A percentile compares a stretch with the other conserved stretches of the same genome.
These are phyloP conservation scores for Croton laevigatus DNA, from an alignment of 441 rosid genomes.

Conservation along the genomic window DNA sequence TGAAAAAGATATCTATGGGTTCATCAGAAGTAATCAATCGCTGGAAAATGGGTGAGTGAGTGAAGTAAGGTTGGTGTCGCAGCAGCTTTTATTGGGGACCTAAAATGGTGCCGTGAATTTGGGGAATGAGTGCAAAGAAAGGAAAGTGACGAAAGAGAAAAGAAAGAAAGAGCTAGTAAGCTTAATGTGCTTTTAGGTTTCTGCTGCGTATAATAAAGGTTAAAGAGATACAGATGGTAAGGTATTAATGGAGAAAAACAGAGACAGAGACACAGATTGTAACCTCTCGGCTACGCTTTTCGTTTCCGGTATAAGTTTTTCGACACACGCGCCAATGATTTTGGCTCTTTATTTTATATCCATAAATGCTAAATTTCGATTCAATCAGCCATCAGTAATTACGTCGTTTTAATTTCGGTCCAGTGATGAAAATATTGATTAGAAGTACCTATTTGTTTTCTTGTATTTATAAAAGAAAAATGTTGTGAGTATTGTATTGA, in stretches of 20 bases:
- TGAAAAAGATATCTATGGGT: background rate
- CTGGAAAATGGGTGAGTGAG: constrained; percentile 8
- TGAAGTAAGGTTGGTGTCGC: constrained; percentile 9
- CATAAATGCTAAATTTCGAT: no score
- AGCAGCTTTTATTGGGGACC: constrained; percentile 26
- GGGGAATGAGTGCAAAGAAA: constrained; percentile 40
- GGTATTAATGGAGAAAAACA: background rate
- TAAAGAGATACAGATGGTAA: background rate
- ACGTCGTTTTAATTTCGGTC: no score
- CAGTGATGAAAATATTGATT: no score
- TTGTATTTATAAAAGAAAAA: no score
- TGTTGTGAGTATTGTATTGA: no score
- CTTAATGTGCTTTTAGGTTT: background rate
- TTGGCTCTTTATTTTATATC: background rate
- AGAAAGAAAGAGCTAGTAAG: constrained; percentile 8
- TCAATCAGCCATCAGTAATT: no score
- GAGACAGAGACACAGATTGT: background rate
- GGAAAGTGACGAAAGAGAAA: constrained; percentile 34
- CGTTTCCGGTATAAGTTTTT: background rate
- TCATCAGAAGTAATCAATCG: background rate
- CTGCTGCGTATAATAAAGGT: background rate
- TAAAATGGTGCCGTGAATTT: constrained; percentile 48
- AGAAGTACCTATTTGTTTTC: no score
- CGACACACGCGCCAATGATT: constrained; percentile 10
- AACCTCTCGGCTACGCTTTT: background rate